Evolutionary conservation across 1,139 yeast species (phyloP), one percentile per base, ranked within the genome.

Genomic region (Protomyces pachydermus): DNA sequence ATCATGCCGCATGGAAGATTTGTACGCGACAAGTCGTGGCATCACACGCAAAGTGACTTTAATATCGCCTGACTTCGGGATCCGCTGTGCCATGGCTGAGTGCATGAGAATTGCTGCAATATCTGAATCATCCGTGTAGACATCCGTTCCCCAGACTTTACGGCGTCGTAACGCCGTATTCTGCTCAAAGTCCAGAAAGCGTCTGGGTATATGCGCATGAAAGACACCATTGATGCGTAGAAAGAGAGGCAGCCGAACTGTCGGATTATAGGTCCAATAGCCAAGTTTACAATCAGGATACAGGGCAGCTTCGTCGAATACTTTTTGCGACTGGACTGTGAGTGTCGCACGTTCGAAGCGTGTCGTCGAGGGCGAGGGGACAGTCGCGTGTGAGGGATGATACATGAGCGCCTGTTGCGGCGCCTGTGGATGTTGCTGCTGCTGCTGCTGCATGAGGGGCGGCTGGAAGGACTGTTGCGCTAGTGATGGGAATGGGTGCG

Each of bases 101-200:
- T 93, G 98, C 67, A 84, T 81, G 66, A 91, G 76, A 0, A 86
- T 87, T 2, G 88, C 80, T 52, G 93, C 80, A 3, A 91, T 77
- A 73, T 93, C 96, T 0, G 96, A 87, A 74, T 93, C 98, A 74
- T 93, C 98, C 1, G 97, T 88, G 74, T 91, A 93, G 2, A 93
- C 79, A 61, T 87, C 91, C 0, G 96, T 89, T 1, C 98, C 98
- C 98, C 98, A 93, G 1, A 91, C 72, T 64, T 83, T 82, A 52
- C 96, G 77, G 72, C 34, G 46, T 18, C 48, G 39, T 14, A 62
- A 45, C 4, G 58, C 56, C n/a, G 53, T 37, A 39, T 62, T 62
- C 32, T 62, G 37, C 39, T 51, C 55, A 18, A 37, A 32, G 5
- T 57, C 55, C 12, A 57, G 38, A 50, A 50, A 57, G 18, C 61